Conservation (phyloP, 2,329 filamentous ascomycete species). For the Reticulascus tulasneorum region DNA sequence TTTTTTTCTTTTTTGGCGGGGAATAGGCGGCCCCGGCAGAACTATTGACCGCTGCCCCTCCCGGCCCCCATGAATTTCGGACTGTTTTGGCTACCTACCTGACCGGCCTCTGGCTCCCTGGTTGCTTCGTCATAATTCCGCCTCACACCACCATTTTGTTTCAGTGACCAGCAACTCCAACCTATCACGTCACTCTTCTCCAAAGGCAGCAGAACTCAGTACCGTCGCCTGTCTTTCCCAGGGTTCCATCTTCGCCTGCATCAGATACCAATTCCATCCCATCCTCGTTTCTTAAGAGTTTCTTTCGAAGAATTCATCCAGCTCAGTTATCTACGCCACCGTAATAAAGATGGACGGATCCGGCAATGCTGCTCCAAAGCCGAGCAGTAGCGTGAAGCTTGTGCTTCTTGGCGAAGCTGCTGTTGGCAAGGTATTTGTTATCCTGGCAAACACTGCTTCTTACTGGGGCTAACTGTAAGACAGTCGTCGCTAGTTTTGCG, state of each 20-base stretch:
- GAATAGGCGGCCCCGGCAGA: conserved; percentile 7
- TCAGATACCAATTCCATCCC: background rate
- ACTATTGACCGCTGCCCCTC: conserved; percentile 8
- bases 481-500: conserved; percentile 95
- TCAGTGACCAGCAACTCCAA: conserved; percentile 11
- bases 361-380: conserved; percentile 70
- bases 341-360: conserved; percentile 63
- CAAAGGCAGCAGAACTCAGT: conserved; percentile 9
- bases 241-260: background rate
- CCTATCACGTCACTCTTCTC: conserved; percentile 8
- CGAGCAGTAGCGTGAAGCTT: conserved; percentile 99
- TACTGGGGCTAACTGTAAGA: conserved; percentile 15
- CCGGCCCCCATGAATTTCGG: too few species aligned
- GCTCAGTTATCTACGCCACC: conserved; percentile 6
- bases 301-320: background rate
- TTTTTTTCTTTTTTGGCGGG: conserved; percentile 17
- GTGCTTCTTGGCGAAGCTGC: conserved; percentile 96
- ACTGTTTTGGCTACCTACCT: too few species aligned
- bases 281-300: background rate
- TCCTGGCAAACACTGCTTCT: background rate
- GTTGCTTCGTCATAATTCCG: conserved; percentile 24
- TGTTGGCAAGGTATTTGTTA: conserved; percentile 96
- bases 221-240: conserved; percentile 2
- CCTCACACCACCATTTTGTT: conserved; percentile 15
- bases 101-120: conserved; percentile 4